Conservation (phyloP, 345 rosid genomes). For the Angophora floribunda region DNA sequence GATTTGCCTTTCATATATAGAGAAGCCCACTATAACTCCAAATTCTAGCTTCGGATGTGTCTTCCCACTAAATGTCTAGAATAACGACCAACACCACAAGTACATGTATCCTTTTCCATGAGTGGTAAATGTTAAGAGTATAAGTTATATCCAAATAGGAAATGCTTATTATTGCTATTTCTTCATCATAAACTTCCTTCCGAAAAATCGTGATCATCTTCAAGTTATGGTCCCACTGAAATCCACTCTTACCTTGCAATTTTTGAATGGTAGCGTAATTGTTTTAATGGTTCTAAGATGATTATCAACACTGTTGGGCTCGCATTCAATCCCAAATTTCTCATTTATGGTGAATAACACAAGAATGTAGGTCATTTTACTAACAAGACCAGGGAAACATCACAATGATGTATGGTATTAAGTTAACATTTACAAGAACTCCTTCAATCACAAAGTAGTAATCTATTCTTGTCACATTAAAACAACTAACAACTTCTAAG, state of each 20-base stretch:
- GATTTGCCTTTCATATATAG: background rate
- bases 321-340: background rate
- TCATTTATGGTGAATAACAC: background rate
- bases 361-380: background rate
- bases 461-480: background rate
- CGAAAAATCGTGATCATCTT: background rate
- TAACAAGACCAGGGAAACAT: background rate
- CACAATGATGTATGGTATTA: background rate
- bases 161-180: background rate
- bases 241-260: background rate
- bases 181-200: background rate
- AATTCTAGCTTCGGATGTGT: background rate
- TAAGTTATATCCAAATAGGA: background rate
- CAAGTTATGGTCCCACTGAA: background rate
- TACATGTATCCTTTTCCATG: background rate
- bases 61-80: background rate
- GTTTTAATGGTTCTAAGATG: background rate
- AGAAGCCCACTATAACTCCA: background rate
- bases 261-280: background rate
- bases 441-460: background rate
- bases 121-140: background rate
- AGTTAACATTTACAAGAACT: background rate
- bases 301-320: background rate
- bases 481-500: background rate
- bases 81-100: background rate